Evolutionary conservation across 1,284 basidiomycete genomes (phyloP).

Genomic region (Sanghuangporus weigelae): DNA sequence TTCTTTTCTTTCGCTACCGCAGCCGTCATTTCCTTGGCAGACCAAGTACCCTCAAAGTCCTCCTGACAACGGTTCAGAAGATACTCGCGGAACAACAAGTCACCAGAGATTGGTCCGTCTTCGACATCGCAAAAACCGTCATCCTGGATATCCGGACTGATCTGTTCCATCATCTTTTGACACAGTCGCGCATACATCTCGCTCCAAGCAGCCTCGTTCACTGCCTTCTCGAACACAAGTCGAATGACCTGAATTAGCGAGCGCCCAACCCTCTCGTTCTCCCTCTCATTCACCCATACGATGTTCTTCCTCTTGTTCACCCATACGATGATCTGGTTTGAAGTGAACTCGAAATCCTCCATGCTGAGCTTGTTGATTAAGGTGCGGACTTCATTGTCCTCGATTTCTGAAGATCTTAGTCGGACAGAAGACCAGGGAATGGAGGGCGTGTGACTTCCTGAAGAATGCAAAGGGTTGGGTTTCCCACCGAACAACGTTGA

Average conservation of each 20-base stretch:
- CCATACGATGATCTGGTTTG: conserved; percentile 88
- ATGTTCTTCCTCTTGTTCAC: too few relatives aligned
- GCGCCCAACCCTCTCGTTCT: conserved; percentile 87
- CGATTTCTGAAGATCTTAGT: conserved; percentile 72
- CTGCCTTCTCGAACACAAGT: conserved; percentile 96
- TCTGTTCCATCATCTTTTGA: conserved; percentile 88
- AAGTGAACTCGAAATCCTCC: conserved; percentile 96
- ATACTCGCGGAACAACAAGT: conserved; percentile 92
- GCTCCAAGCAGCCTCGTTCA: conserved; percentile 91
- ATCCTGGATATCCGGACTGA: conserved; percentile 84
- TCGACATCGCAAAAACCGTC: conserved; percentile 74
- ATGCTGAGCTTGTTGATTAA: conserved; percentile 96
- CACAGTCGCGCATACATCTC: conserved; percentile 97
- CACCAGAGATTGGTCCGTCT: conserved; percentile 83
- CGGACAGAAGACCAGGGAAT: conserved; percentile 62
- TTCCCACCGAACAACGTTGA: conserved; percentile 42
- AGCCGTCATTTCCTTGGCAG: conserved; percentile 65
- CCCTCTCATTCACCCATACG: too few relatives aligned
- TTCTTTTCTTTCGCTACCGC: conserved; percentile 55
- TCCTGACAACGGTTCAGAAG: conserved; percentile 90
- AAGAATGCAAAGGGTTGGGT: conserved; percentile 39
- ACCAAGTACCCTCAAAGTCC: conserved; percentile 89
- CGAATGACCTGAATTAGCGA: conserved; percentile 95
- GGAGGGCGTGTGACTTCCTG: conserved; percentile 39
- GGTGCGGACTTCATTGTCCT: conserved; percentile 91